Base-by-base conservation (phyloP, 345 rosid species). In the Viola odorata region DNA sequence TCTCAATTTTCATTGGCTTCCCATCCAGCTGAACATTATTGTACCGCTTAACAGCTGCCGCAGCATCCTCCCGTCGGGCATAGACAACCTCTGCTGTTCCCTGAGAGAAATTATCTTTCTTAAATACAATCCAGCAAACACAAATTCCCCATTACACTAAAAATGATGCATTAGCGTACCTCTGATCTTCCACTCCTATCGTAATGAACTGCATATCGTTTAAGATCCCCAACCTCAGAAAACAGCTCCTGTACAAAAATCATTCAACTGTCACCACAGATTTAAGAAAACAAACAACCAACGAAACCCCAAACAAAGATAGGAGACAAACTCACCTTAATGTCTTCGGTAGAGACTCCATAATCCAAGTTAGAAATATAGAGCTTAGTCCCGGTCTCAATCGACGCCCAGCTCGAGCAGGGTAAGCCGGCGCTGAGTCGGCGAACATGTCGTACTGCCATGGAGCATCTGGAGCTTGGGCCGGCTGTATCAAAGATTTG, bases 371-470 rank as follows among this genome's bases (percentile, higher is more conserved):
- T 52, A 8, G 55, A 52, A 32, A 52, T 52, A 52, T 52, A 52
- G 32, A 52, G 55, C 32, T 52, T 52, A 15, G 55, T 52, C 37
- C 55, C 55, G 13, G 50, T 47, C 55, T 52, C 55, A 14, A 52
- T 52, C 12, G 55, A 52, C 17, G 84, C 58, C 75, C 89, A 52
- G 38, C 55, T 7, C 55, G 55, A 32, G 50, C 50, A 7, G 50
- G 50, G 13, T 47, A 47, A 47, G 50, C 50, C 50, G 50, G n/a
- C 5, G 50, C 50, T n/a, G 45, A 7, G 8, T 12, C 13, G 8
- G 50, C 50, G 13, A 52, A 52, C 55, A 52, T 32, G 32, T 52
- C 55, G 38, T 52, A 37, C 39, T 52, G 55, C 55, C 55, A 52
- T 23, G 55, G 6, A 10, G 55, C 32, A 23, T 52, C 55, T 8